Conservation (phyloP, 768 basidiomycete species). For the Thelephora ganbajun region DNA sequence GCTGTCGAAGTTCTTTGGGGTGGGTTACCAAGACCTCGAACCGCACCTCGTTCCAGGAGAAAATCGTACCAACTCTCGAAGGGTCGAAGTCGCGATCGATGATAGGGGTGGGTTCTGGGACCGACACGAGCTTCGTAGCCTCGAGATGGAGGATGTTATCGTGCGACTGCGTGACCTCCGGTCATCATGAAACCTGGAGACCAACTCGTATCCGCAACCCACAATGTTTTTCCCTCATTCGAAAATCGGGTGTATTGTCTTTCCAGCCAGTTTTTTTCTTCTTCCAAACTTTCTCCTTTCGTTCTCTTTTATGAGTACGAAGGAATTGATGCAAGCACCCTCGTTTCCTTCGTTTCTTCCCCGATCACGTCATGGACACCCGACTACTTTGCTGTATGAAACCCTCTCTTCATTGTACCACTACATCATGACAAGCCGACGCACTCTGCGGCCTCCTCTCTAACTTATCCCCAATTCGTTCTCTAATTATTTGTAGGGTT, state of each 20-base stretch:
- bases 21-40: constrained; percentile 30
- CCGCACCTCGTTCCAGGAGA: constrained; percentile 3
- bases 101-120: constrained; percentile 27
- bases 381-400: too few relatives aligned
- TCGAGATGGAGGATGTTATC: constrained; percentile 26
- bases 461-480: background rate
- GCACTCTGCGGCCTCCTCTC: background rate
- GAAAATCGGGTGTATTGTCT: too few relatives aligned
- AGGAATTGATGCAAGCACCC: too few relatives aligned
- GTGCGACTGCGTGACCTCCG: constrained; percentile 29
- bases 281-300: too few relatives aligned
- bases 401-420: too few relatives aligned
- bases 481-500: background rate
- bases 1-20: constrained; percentile 44
- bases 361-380: too few relatives aligned
- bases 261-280: too few relatives aligned
- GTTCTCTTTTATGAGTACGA: too few relatives aligned
- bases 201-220: too few relatives aligned
- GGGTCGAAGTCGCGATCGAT: constrained; percentile 23
- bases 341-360: too few relatives aligned
- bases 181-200: constrained; percentile 11
- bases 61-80: background rate
- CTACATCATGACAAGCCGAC: too few relatives aligned
- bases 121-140: constrained; percentile 16
- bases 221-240: too few relatives aligned